A percentile compares a stretch with the other conserved stretches of the same genome.
These are phyloP conservation scores for Leucoagaricus sp. DNA, from an alignment of 1,284 basidiomycete genomes.

Conservation along the genomic window DNA sequence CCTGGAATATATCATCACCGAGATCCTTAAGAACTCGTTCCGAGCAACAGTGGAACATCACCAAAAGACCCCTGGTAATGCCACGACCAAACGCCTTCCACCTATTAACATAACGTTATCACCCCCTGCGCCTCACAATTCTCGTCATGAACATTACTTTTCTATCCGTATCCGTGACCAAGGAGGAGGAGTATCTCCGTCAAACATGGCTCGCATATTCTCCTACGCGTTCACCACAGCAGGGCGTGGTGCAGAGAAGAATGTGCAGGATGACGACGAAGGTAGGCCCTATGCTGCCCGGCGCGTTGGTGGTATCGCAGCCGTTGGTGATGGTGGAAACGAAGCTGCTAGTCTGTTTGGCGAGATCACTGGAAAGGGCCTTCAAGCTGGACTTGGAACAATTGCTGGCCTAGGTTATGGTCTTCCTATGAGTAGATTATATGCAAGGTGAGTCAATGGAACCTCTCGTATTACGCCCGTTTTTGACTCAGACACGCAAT, in stretches of 20 bases:
- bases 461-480: neutral
- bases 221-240: constrained; percentile 92
- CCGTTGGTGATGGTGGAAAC: constrained; percentile 51
- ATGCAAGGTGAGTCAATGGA: constrained; percentile 55
- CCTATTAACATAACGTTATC: constrained; percentile 77
- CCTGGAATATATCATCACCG: constrained; percentile 86
- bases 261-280: constrained; percentile 40
- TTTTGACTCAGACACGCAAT: neutral
- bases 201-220: constrained; percentile 79
- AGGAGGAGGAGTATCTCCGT: constrained; percentile 80
- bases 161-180: constrained; percentile 83
- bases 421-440: constrained; percentile 82
- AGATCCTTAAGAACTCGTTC: constrained; percentile 88
- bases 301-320: constrained; percentile 68
- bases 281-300: constrained; percentile 76
- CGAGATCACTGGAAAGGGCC: constrained; percentile 73
- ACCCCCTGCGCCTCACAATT: constrained; percentile 42
- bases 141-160: constrained; percentile 49
- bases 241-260: constrained; percentile 41
- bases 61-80: constrained; percentile 39
- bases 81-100: constrained; percentile 41
- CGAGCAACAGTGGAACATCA: constrained; percentile 86
- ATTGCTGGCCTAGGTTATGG: constrained; percentile 86
- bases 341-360: constrained; percentile 64
- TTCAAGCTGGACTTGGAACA: constrained; percentile 73